Percentiles rank a stretch among this genome's conserved stretches.
Conservation (phyloP, 495 filamentous ascomycete species). For the Trichoderma virens region DNA sequence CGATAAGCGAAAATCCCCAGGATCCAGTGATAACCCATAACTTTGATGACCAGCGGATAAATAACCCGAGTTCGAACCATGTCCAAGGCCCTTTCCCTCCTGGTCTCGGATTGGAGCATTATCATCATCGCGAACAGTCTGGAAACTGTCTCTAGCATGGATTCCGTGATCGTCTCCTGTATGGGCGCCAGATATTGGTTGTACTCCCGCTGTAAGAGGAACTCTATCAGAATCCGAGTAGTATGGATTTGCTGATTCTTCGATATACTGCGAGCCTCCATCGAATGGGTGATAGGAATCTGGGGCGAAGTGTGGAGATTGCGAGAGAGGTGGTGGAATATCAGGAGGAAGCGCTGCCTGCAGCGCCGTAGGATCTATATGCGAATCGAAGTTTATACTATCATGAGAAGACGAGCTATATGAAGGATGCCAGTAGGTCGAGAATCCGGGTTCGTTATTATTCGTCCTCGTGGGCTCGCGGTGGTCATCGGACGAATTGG, state of each 20-base stretch:
- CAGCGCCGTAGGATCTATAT: slow-evolving; percentile 37
- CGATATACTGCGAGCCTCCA: slow-evolving; percentile 26
- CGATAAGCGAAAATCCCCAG: slow-evolving; percentile 45
- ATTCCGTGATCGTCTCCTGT: slow-evolving; percentile 41
- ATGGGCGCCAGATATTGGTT: slow-evolving; percentile 59
- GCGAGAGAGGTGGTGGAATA: slow-evolving; percentile 19
- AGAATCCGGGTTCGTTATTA: background rate
- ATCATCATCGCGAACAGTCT: slow-evolving; percentile 47
- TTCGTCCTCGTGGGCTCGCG: background rate
- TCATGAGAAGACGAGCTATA: background rate
- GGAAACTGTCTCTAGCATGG: slow-evolving; percentile 56
- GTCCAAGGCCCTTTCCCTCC: slow-evolving; percentile 39
- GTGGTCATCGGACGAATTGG: background rate
- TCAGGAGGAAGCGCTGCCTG: slow-evolving; percentile 43
- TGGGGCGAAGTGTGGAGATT: slow-evolving; percentile 13
- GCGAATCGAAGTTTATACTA: slow-evolving; percentile 24
- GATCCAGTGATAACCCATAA: slow-evolving; percentile 40
- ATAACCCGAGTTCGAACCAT: slow-evolving; percentile 45
- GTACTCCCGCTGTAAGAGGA: slow-evolving; percentile 52
- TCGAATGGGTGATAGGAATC: slow-evolving; percentile 14
- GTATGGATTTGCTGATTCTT: slow-evolving; percentile 35
- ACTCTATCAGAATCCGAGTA: slow-evolving; percentile 44
- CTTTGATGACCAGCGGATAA: slow-evolving; percentile 33
- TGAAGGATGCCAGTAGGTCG: background rate
- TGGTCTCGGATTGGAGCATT: slow-evolving; percentile 30